These are phyloP conservation scores for Melanogaster broomeanus DNA, from an alignment of 768 basidiomycete species.

Conservation along the genomic window DNA sequence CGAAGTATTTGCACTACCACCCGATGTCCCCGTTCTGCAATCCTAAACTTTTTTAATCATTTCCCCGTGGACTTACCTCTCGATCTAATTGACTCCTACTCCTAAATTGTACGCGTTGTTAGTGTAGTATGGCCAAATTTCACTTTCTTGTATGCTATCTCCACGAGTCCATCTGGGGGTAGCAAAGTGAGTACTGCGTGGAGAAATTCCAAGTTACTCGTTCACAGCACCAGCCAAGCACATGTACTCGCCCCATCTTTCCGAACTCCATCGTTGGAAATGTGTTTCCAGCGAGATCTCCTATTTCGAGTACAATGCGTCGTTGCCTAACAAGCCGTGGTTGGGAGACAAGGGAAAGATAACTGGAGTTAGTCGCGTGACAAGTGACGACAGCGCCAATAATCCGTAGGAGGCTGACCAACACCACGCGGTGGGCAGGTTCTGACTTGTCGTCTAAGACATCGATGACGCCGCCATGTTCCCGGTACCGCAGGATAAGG, in stretches of 20 bases:
- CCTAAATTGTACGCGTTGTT: too few species aligned
- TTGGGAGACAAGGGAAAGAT: slow-evolving; percentile 97
- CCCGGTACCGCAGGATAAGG: slow-evolving; percentile 99
- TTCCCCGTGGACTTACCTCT: too few species aligned
- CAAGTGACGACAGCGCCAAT: slow-evolving; percentile 97
- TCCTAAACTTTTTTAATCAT: too few species aligned
- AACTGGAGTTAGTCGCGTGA: slow-evolving; percentile 97
- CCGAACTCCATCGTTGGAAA: slow-evolving; percentile 97
- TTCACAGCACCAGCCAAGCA: slow-evolving; percentile 98
- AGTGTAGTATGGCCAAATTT: too few species aligned
- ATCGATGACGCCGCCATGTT: slow-evolving; percentile 98
- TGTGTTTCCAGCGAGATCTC: slow-evolving; percentile 98
- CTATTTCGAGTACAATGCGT: slow-evolving; percentile 96
- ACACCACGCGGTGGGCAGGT: slow-evolving; percentile 97
- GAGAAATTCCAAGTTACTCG: slow-evolving; percentile 52
- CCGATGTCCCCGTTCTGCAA: neutral
- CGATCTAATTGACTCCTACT: too few species aligned
- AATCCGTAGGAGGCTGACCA: slow-evolving; percentile 94
- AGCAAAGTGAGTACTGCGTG: slow-evolving; percentile 6
- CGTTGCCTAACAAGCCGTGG: slow-evolving; percentile 96
- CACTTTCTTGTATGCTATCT: too few species aligned
- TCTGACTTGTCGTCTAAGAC: slow-evolving; percentile 96
- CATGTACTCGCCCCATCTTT: slow-evolving; percentile 99
- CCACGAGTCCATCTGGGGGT: slow-evolving; percentile 24
- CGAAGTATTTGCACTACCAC: neutral